These are phyloP conservation scores for Lichtheimia ornata DNA, from an alignment of 371 early-diverging fungal genomes.

Conservation along the genomic window DNA sequence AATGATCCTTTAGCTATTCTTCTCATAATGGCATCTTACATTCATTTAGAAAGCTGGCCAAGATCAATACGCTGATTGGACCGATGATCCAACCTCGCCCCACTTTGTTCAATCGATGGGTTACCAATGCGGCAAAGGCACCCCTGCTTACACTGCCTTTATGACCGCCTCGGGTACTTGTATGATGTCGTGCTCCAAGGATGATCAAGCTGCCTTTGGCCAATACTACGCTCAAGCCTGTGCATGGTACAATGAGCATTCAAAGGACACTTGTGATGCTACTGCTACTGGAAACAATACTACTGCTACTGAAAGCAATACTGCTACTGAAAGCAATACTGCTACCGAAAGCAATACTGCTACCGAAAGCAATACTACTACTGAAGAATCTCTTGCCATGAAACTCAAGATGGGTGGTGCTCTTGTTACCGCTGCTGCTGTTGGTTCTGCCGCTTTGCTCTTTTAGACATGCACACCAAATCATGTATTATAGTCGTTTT, in stretches of 20 bases:
- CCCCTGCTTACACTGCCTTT: constrained; percentile 28
- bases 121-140: constrained; percentile 27
- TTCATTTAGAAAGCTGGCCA: constrained; percentile 26
- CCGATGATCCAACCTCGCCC: constrained; percentile 31
- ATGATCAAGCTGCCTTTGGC: constrained; percentile 26
- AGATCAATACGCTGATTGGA: constrained; percentile 22
- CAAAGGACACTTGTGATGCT: constrained; percentile 18
- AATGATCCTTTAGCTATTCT: neutral
- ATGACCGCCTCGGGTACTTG: constrained; percentile 42
- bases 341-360: neutral
- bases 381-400: constrained; percentile 5
- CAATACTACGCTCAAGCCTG: constrained; percentile 19
- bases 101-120: constrained; percentile 33
- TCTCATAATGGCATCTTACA: neutral
- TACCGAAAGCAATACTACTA: neutral
- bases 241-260: constrained; percentile 32
- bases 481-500: too few species aligned
- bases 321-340: neutral
- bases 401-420: constrained; percentile 2
- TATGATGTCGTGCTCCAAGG: constrained; percentile 27
- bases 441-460: constrained; percentile 9
- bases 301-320: neutral
- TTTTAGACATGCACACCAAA: neutral
- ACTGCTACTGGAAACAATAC: neutral
- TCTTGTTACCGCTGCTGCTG: constrained; percentile 5